A percentile compares a stretch with the other conserved stretches of the same genome.
Conservation (phyloP, 163 green algal genomes). For the Coccomyxa subellipsoidea region DNA sequence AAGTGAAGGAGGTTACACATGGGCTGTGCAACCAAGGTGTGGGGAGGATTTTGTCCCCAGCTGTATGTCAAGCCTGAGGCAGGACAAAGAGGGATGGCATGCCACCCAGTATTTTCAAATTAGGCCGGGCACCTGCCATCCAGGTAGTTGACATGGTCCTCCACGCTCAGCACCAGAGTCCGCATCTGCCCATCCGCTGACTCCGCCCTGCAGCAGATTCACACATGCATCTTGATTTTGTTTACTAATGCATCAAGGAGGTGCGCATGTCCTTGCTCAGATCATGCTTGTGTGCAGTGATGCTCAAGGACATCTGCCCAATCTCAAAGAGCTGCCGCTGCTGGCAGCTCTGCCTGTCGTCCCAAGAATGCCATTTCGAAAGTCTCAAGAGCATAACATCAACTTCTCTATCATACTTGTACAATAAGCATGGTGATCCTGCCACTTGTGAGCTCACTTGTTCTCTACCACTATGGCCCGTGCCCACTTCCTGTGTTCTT, state of each 20-base stretch:
- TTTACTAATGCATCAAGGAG: no score
- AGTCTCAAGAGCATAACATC: background rate
- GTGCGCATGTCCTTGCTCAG: no score
- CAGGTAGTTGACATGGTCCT: conserved; percentile 35
- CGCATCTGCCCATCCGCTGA: conserved; percentile 42
- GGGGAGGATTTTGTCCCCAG: no score
- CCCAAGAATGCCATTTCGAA: background rate
- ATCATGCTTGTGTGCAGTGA: no score
- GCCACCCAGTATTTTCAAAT: background rate
- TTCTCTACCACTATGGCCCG: conserved; percentile 34
- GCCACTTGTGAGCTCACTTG: background rate
- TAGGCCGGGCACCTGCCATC: background rate
- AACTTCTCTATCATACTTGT: no score
- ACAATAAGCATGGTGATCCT: background rate
- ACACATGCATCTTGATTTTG: no score
- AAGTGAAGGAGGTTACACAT: no score
- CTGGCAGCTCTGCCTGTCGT: background rate
- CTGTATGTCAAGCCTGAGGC: no score
- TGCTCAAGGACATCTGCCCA: no score
- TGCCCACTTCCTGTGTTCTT: conserved; percentile 17
- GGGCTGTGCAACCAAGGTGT: no score
- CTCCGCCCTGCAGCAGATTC: conserved; percentile 28
- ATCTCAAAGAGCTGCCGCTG: background rate
- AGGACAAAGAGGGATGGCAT: no score
- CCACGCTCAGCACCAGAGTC: conserved; percentile 43